A percentile compares a stretch with the other conserved stretches of the same genome.
These are phyloP conservation scores for Cytospora paraplurivora DNA, from an alignment of 2,329 filamentous ascomycete species.

Conservation along the genomic window DNA sequence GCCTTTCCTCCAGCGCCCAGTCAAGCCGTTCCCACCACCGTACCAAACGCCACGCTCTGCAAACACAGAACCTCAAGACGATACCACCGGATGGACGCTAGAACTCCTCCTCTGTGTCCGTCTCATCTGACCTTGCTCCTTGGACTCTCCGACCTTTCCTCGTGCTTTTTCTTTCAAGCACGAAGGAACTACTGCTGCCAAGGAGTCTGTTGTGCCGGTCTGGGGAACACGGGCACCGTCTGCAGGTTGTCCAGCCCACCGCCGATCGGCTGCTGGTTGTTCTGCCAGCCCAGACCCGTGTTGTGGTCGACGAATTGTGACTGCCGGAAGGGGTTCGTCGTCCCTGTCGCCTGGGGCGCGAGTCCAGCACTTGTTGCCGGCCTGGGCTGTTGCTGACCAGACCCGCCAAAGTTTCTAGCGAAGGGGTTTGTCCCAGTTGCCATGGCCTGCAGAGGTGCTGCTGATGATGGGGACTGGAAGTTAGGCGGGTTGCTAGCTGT, in stretches of 20 bases:
- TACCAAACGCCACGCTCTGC: constrained; percentile 36
- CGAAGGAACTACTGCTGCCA: constrained; percentile 54
- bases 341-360: constrained; percentile 77
- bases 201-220: constrained; percentile 66
- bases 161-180: not conserved
- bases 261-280: constrained; percentile 75
- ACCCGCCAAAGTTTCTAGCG: constrained; percentile 48
- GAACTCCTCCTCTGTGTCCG: not conserved
- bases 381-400: constrained; percentile 42
- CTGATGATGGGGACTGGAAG: constrained; percentile 47
- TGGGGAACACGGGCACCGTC: constrained; percentile 83
- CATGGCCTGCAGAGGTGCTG: constrained; percentile 49
- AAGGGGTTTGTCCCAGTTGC: constrained; percentile 64
- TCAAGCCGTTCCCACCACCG: constrained; percentile 1
- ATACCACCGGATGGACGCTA: constrained; percentile 5
- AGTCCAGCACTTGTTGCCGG: constrained; percentile 54
- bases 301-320: constrained; percentile 86
- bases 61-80: constrained; percentile 29
- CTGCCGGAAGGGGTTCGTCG: constrained; percentile 93
- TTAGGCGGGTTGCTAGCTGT: constrained; percentile 40
- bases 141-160: not conserved
- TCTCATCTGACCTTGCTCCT: not conserved
- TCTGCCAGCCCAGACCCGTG: constrained; percentile 88
- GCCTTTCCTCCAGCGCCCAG: constrained; percentile 2
- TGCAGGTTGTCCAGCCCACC: constrained; percentile 77